phyloP scores from a whole-genome alignment of 345 rosid genomes.

The Conringia planisiliqua region DNA sequence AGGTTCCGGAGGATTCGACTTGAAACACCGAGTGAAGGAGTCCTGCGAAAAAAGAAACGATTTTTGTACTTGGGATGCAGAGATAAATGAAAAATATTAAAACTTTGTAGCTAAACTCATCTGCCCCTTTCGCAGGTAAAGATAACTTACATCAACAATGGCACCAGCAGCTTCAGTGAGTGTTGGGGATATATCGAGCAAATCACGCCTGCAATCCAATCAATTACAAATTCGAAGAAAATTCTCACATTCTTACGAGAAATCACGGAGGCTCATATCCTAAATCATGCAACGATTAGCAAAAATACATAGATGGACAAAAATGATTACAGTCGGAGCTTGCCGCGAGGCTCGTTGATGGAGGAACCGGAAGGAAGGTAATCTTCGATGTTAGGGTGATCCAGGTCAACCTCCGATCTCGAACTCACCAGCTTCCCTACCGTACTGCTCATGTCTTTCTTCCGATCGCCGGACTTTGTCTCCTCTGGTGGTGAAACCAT shows the following conservation, averaged over 20 bases:
- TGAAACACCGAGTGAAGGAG: conserved; percentile 81
- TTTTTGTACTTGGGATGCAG: neutral
- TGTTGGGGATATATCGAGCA: conserved; percentile 78
- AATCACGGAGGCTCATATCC: neutral
- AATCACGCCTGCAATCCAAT: conserved; percentile 53
- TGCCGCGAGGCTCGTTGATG: conserved; percentile 75
- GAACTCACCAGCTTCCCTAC: conserved; percentile 45
- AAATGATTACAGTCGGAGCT: conserved; percentile 60
- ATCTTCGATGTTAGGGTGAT: conserved; percentile 81
- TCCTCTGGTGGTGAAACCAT: neutral
- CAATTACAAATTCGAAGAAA: neutral
- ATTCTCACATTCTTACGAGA: neutral
- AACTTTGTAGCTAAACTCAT: neutral
- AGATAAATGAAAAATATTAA: neutral
- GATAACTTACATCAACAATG: conserved; percentile 66
- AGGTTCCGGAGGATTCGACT: conserved; percentile 85
- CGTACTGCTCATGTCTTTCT: conserved; percentile 18
- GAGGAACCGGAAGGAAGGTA: conserved; percentile 87
- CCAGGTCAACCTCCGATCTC: conserved; percentile 72
- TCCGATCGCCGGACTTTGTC: neutral
- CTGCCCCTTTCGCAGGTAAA: neutral
- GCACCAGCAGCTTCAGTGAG: conserved; percentile 96
- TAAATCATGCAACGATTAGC: neutral
- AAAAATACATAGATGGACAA: neutral
- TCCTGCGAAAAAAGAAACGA: conserved; percentile 43